These are phyloP conservation scores for Grifola frondosa DNA, from an alignment of 1,284 basidiomycete species.

Conservation along the genomic window DNA sequence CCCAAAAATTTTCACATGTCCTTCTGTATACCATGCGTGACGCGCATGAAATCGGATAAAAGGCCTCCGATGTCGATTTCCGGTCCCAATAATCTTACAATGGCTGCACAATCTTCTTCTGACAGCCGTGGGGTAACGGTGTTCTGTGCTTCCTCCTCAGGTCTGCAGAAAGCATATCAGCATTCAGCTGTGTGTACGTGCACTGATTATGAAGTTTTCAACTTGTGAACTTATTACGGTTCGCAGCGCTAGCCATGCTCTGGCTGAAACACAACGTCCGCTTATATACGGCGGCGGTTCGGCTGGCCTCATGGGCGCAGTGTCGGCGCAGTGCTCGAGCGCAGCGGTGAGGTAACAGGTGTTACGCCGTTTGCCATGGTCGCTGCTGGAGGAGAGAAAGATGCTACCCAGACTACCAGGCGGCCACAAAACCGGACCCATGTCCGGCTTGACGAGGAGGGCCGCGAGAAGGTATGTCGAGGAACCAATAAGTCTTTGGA, in stretches of 20 bases:
- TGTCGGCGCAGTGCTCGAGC: constrained; percentile 69
- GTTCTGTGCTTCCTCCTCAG: no score
- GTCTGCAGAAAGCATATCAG: no score
- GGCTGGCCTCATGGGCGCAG: constrained; percentile 84
- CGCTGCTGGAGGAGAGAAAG: constrained; percentile 59
- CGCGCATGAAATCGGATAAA: no score
- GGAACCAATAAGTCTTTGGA: neutral
- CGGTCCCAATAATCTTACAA: no score
- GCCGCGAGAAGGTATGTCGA: constrained; percentile 42
- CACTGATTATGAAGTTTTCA: no score
- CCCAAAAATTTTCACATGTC: no score
- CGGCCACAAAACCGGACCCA: constrained; percentile 18
- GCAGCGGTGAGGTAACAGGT: constrained; percentile 78
- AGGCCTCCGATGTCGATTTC: no score
- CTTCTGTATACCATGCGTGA: no score
- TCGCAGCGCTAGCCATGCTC: constrained; percentile 69
- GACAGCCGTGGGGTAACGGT: no score
- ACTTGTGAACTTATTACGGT: no score
- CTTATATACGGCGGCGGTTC: constrained; percentile 88
- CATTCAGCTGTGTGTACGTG: no score
- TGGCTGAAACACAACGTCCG: constrained; percentile 62
- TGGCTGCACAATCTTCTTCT: no score
- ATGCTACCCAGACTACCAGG: constrained; percentile 36
- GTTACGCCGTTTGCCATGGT: constrained; percentile 80
- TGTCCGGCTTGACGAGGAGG: constrained; percentile 40